Conservation (phyloP, 2,329 filamentous ascomycete genomes). For the Cladophialophora immunda region DNA sequence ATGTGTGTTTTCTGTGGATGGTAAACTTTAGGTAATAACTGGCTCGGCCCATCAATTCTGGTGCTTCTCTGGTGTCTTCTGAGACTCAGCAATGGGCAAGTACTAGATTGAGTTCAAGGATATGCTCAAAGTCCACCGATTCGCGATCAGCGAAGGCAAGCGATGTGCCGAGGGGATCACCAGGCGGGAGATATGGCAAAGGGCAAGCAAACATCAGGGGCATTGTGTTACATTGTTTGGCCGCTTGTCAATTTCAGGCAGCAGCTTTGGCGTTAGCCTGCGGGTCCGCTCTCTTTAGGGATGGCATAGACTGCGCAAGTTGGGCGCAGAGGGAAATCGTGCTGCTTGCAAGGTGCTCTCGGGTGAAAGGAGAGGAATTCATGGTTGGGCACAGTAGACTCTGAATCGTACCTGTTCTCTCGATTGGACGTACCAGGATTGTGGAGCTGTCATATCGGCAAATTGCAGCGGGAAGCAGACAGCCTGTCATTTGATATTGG, state of each 20-base stretch:
- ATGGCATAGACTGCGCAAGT: neutral
- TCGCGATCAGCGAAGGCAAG: constrained; percentile 8
- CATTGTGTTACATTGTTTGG: constrained; percentile 28
- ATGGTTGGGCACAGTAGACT: constrained; percentile 1
- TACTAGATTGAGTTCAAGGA: neutral
- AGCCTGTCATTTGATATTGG: constrained; percentile 33
- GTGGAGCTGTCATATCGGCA: constrained; percentile 30
- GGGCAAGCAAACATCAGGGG: constrained; percentile 36
- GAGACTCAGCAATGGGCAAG: neutral
- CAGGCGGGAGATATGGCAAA: constrained; percentile 30
- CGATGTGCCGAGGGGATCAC: constrained; percentile 23
- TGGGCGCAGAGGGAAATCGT: constrained; percentile 5
- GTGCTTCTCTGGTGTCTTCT: neutral
- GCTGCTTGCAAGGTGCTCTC: neutral
- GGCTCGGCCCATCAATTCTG: neutral
- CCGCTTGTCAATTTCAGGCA: constrained; percentile 15
- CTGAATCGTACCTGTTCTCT: constrained; percentile 18
- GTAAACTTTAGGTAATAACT: neutral
- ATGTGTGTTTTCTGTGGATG: constrained; percentile 1
- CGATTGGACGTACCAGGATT: constrained; percentile 5
- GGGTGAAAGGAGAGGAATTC: constrained; percentile 5
- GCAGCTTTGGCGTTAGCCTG: constrained; percentile 11
- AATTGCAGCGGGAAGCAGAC: constrained; percentile 27
- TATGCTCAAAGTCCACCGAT: neutral
- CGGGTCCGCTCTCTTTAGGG: constrained; percentile 21